phyloP scores from a whole-genome alignment of 2,329 filamentous ascomycete species.

The Talaromyces sp. region DNA sequence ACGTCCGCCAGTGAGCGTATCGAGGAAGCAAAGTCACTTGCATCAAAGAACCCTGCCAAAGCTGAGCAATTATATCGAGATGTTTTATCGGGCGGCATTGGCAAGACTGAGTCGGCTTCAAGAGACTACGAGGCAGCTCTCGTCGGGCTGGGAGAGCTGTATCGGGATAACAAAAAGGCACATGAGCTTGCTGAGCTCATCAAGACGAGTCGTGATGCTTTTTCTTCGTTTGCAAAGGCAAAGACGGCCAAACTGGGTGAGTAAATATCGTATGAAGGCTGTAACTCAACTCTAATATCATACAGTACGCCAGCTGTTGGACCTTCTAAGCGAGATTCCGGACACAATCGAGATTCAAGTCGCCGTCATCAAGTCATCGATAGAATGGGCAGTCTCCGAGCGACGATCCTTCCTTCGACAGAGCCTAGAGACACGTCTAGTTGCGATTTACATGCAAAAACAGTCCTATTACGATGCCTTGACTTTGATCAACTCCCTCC shows the following conservation, averaged over 20 bases:
- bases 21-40: constrained; percentile 82
- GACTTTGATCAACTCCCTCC: constrained; percentile 90
- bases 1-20: constrained; percentile 62
- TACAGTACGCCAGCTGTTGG: constrained; percentile 88
- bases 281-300: not conserved
- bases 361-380: constrained; percentile 94
- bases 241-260: constrained; percentile 97
- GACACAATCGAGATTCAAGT: constrained; percentile 94
- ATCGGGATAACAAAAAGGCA: constrained; percentile 74
- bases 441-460: constrained; percentile 92
- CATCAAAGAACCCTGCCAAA: constrained; percentile 74
- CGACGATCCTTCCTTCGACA: constrained; percentile 94
- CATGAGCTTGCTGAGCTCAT: constrained; percentile 86
- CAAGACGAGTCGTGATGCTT: constrained; percentile 80
- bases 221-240: constrained; percentile 96
- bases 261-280: constrained; percentile 27
- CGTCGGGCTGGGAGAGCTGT: constrained; percentile 85
- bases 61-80: constrained; percentile 86
- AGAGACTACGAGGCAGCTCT: constrained; percentile 89
- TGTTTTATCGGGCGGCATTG: constrained; percentile 79
- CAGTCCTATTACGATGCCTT: constrained; percentile 96
- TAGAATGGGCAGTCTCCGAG: constrained; percentile 97
- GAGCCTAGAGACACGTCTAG: constrained; percentile 94
- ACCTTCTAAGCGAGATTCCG: constrained; percentile 90
- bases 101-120: constrained; percentile 77